phyloP scores from a whole-genome alignment of 768 basidiomycete species.

The Imleria badia region DNA sequence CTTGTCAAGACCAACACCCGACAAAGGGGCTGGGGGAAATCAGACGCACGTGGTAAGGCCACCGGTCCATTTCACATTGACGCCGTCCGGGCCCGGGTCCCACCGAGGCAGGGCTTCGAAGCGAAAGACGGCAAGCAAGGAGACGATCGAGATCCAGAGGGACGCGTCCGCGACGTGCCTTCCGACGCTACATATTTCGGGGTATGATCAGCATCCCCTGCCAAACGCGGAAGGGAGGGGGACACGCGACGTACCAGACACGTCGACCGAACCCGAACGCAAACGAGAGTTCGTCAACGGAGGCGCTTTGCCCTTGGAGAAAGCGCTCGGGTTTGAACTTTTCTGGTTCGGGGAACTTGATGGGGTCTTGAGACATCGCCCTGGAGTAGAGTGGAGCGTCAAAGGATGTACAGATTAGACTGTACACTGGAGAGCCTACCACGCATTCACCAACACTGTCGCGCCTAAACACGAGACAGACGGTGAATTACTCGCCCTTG shows the following conservation, averaged over 20 bases:
- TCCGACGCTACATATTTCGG: conserved; percentile 36
- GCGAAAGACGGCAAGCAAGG: conserved; percentile 19
- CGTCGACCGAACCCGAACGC: conserved; percentile 45
- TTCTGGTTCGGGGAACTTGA: conserved; percentile 37
- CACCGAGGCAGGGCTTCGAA: conserved; percentile 13
- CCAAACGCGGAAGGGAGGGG: not conserved
- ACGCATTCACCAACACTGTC: conserved; percentile 21
- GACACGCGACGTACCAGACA: conserved; percentile 5
- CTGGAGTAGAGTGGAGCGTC: conserved; percentile 11
- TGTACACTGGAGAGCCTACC: conserved; percentile 6
- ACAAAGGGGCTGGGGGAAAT: not conserved
- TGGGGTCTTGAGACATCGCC: conserved; percentile 37
- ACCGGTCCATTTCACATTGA: conserved; percentile 20
- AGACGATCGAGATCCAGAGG: conserved; percentile 30
- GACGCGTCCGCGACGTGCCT: conserved; percentile 41
- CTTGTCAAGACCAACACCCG: not conserved
- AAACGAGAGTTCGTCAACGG: conserved; percentile 19
- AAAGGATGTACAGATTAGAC: not conserved
- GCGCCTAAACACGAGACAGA: conserved; percentile 9
- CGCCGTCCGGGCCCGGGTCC: conserved; percentile 20
- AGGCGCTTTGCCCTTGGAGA: conserved; percentile 9
- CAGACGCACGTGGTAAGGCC: conserved; percentile 22
- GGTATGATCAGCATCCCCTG: not conserved
- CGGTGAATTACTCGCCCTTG: not conserved
- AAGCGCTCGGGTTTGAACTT: conserved; percentile 41